Base-by-base conservation (phyloP, 805 yeast species). In the Starmera dryadoides region DNA sequence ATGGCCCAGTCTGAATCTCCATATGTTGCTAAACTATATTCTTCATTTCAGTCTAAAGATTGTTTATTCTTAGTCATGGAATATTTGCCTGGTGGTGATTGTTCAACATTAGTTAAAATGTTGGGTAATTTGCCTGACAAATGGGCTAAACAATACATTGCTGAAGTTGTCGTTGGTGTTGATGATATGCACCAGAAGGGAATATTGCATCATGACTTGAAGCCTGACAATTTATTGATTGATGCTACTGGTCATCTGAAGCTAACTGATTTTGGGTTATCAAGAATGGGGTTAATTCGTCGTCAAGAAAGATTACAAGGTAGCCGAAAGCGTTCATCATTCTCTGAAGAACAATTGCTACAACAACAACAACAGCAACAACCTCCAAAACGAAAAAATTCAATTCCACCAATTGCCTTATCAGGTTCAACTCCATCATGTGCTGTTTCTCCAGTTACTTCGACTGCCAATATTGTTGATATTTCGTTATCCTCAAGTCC, bases 1-100 rank as follows among this genome's bases (percentile, higher is more conserved):
- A 93, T 93, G 94, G 81, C 94, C 2, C 98, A 93, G 55, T 77
- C 95, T 3, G 91, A 88, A 45, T 83, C 91, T 30, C 94, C 96
- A 0, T 87, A 83, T 56, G 97, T 93, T 43, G 98, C 96, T 1
- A 88, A 82, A 53, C 66, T 93, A 23, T 85, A 79, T 52, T 85
- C 84, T 37, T 82, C 94, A 26, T 93, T 93, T 59, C 98, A 93
- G 62, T 86, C 86, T 43, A 75, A 77, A 36, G 94, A 87, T 44
- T 88, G 82, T 55, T 65, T 93, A 15, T 93, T 86, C 53, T 67
- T 93, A 48, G 99, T 93, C 2, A 91, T 94, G 98, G 98, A 93
- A 58, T 93, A 87, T 54, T 65, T 93, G 30, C 86, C 84, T 48
- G 98, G 98, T 33, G 99, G 99, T 26, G 99, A 93, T 58, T 76